A percentile compares a stretch with the other conserved stretches of the same genome.
Conservation (phyloP, 352 stramenopile genomes). For the Pythium brassicae region DNA sequence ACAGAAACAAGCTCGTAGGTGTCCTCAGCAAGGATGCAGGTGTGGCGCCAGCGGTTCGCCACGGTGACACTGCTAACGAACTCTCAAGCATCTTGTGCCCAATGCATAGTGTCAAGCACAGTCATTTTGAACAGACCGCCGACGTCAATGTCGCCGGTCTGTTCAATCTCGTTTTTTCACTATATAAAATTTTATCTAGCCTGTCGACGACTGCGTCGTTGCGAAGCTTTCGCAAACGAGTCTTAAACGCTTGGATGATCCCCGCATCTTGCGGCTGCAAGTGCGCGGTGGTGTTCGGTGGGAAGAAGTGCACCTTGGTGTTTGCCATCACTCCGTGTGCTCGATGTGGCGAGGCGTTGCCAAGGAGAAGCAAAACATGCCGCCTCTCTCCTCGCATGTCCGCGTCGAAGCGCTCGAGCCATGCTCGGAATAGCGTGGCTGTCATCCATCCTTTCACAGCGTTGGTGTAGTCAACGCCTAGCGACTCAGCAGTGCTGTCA, state of each 20-base stretch:
- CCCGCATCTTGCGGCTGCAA: not conserved
- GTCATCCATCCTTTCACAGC: slow-evolving; percentile 9
- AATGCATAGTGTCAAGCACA: slow-evolving; percentile 2
- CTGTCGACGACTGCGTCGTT: not conserved
- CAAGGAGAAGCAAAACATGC: not conserved
- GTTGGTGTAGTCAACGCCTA: slow-evolving; percentile 4
- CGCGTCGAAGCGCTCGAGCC: not conserved
- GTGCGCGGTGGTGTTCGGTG: slow-evolving; percentile 1
- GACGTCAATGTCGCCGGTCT: not conserved
- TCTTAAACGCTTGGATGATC: slow-evolving; percentile 2
- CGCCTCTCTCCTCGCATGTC: not conserved
- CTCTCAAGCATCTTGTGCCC: not conserved
- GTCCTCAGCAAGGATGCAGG: slow-evolving; percentile 2
- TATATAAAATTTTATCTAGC: slow-evolving; percentile 1
- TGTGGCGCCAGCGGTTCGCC: slow-evolving; percentile 6
- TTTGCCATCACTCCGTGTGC: not conserved
- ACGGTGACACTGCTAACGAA: not conserved
- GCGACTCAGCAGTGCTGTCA: not conserved
- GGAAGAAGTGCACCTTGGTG: not conserved
- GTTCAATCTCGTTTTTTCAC: not conserved
- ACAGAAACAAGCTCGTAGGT: slow-evolving; percentile 2
- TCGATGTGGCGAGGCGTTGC: not conserved
- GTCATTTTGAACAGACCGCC: not conserved
- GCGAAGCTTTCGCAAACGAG: not conserved
- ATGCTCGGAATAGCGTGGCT: not conserved